These are phyloP conservation scores for Hysterangium stoloniferum DNA, from an alignment of 768 basidiomycete species.

Conservation along the genomic window DNA sequence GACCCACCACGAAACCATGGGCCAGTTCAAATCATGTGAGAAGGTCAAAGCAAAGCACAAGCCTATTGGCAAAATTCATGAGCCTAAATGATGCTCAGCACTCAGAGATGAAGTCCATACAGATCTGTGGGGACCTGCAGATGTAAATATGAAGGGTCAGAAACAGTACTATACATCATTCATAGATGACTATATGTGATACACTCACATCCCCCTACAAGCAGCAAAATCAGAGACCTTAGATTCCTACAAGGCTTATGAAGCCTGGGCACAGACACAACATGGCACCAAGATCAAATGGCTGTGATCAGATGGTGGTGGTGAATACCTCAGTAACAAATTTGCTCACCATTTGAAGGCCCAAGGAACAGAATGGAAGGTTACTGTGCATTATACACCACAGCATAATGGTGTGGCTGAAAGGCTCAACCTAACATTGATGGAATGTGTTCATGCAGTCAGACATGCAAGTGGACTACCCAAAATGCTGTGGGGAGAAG, in stretches of 20 bases:
- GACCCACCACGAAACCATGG: too few species aligned
- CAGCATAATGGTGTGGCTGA: constrained; percentile 39
- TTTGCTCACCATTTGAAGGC: constrained; percentile 25
- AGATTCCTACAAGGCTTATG: constrained; percentile 24
- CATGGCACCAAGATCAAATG: constrained; percentile 21
- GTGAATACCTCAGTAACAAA: constrained; percentile 32
- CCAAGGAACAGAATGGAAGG: constrained; percentile 31
- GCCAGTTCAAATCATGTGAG: too few species aligned
- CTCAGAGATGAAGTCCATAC: too few species aligned
- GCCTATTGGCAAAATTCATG: too few species aligned
- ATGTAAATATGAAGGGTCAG: too few species aligned
- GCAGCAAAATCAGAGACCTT: too few species aligned
- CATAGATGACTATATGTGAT: too few species aligned
- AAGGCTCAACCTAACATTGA: constrained; percentile 29
- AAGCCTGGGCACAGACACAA: constrained; percentile 29
- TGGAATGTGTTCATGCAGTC: constrained; percentile 28
- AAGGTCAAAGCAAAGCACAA: too few species aligned
- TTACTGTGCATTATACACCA: constrained; percentile 34
- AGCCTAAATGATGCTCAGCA: too few species aligned
- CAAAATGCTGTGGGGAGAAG: constrained; percentile 32
- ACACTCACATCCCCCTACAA: too few species aligned
- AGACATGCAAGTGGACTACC: constrained; percentile 30
- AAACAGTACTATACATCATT: too few species aligned
- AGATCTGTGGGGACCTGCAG: too few species aligned
- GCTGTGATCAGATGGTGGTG: constrained; percentile 35